Conservation (phyloP, 73 alveolate species). For the Tetrahymena malaccensis region DNA sequence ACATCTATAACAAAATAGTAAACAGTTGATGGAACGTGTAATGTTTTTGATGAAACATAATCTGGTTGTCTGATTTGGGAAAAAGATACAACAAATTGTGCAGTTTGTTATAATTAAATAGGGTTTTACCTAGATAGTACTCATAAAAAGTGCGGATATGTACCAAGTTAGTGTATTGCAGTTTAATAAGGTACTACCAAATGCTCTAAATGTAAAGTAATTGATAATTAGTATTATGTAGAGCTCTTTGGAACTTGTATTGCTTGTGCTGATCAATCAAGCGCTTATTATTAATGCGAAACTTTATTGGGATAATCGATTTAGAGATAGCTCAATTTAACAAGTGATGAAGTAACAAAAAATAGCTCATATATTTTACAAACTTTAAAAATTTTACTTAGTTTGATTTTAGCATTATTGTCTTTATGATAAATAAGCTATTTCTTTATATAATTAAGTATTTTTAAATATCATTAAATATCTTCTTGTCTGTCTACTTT, state of each 20-base stretch:
- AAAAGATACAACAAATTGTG: neutral
- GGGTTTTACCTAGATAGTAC: neutral
- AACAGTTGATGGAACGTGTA: neutral
- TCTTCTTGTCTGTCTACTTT: too few species aligned
- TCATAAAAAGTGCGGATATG: neutral
- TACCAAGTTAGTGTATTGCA: neutral
- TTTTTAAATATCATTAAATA: too few species aligned
- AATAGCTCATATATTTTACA: neutral
- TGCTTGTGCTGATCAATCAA: neutral
- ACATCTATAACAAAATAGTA: neutral
- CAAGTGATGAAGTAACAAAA: neutral
- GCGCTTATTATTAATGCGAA: neutral
- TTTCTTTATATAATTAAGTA: neutral
- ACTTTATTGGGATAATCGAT: neutral
- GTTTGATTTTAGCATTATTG: neutral
- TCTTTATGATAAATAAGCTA: too few species aligned
- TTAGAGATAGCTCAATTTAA: neutral
- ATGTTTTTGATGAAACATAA: neutral
- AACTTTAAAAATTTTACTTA: neutral
- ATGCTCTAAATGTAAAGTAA: neutral
- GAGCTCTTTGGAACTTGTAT: neutral
- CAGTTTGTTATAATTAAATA: neutral
- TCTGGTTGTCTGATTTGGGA: neutral
- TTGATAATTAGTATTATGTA: neutral
- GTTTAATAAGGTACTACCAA: neutral